Percentiles rank a stretch among this genome's conserved stretches.
Conservation (phyloP, 1,284 basidiomycete species). For the Ustilago vetiveriae region DNA sequence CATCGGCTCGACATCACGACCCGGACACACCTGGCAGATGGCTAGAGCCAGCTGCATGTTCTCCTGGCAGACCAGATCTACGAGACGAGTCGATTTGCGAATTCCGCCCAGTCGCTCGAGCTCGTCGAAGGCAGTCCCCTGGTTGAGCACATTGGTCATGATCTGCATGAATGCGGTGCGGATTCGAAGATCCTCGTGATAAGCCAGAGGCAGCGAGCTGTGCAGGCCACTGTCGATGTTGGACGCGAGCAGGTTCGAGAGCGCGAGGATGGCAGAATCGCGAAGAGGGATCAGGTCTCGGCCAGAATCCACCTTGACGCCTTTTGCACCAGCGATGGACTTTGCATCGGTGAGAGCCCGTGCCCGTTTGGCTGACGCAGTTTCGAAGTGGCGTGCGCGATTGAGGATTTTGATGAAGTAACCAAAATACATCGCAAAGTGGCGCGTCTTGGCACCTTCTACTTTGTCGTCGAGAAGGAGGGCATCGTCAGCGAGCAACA, state of each 20-base stretch:
- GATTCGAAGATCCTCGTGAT: slow-evolving; percentile 78
- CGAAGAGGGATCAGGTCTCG: slow-evolving; percentile 47
- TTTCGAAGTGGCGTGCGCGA: slow-evolving; percentile 48
- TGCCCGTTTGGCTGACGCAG: slow-evolving; percentile 20
- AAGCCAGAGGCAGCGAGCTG: slow-evolving; percentile 82
- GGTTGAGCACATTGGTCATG: slow-evolving; percentile 83
- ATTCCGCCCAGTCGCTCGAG: slow-evolving; percentile 53
- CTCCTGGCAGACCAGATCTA: slow-evolving; percentile 56
- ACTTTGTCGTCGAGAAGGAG: slow-evolving; percentile 62
- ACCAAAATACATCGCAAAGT: slow-evolving; percentile 60
- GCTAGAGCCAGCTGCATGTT: slow-evolving; percentile 58
- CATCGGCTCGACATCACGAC: slow-evolving; percentile 53
- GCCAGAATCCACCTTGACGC: slow-evolving; percentile 13
- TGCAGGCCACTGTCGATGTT: slow-evolving; percentile 90
- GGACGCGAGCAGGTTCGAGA: slow-evolving; percentile 81
- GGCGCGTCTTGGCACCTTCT: slow-evolving; percentile 62
- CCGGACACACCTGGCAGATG: slow-evolving; percentile 55
- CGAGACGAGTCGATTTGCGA: slow-evolving; percentile 49
- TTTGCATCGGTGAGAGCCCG: slow-evolving; percentile 20
- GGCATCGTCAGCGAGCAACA: slow-evolving; percentile 61
- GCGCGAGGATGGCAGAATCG: slow-evolving; percentile 69
- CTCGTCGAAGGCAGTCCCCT: slow-evolving; percentile 70
- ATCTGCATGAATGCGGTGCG: slow-evolving; percentile 85
- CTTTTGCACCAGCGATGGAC: slow-evolving; percentile 12
- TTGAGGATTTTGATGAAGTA: slow-evolving; percentile 65